Percentiles rank a stretch among this genome's conserved stretches.
Evolutionary conservation across 345 rosid species (phyloP).

Genomic region (rapeseed (Brassica napus)): Da-Ae NC_063437.1:20789501-20790000

Average conservation of each 20-base stretch:
- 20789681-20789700: constrained; percentile 42
- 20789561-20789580: constrained; percentile 41
- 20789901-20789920: not conserved
- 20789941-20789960: constrained; percentile 5
- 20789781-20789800: constrained; percentile 65
- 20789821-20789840: constrained; percentile 95
- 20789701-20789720: constrained; percentile 51
- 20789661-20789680: constrained; percentile 41
- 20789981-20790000: constrained; percentile 88
- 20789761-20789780: constrained; percentile 51
- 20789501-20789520: constrained; percentile 34
- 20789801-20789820: constrained; percentile 70
- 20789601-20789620: constrained; percentile 45
- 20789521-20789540: constrained; percentile 42
- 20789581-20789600: constrained; percentile 42
- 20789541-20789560: constrained; percentile 42
- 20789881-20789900: constrained; percentile 97
- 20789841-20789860: constrained; percentile 96
- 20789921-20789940: not conserved
- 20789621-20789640: constrained; percentile 38
- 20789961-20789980: constrained; percentile 66
- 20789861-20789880: constrained; percentile 91
- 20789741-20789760: constrained; percentile 34
- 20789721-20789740: constrained; percentile 52
- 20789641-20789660: constrained; percentile 35